Base-by-base conservation (phyloP, 768 basidiomycete species). In the Kwoniella mangroviensis region DNA sequence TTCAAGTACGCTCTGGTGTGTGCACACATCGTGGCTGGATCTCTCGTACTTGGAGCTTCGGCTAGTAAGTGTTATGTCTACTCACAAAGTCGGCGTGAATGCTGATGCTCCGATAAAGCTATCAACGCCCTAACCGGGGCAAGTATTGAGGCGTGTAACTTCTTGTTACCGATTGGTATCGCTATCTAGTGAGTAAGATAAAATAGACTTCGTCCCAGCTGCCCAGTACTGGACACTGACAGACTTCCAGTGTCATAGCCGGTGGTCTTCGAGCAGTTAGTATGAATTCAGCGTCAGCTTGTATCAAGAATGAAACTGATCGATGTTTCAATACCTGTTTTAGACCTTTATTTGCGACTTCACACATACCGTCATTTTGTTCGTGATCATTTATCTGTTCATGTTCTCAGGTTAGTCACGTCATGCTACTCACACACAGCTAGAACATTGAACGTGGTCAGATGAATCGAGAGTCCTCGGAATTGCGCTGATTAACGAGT, bases 1-100 rank as follows among this genome's bases (percentile, higher is more conserved):
- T n/a, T 41, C 21, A n/a, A 67, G 70, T 88, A 87, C 71, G 87
- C 79, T 0, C 85, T 88, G 67, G 76, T 88, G 2, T 87, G 86
- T 69, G 86, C 85, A 45, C 82, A 88, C 62, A 82, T 89, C 41
- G 86, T 87, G 13, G 86, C 86, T 69, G 86, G 87, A 15, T 86
- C 85, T 12, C 73, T 88, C 5, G 82, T 89, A 2, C 84, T 87
- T 7, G 86, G 86, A 64, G 86, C 86, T 5, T 84, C 85, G 15
- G 86, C 86, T 0, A 85, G 61, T 69, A 42, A 60, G 59, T 68
- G 12, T 10, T n/a, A 15, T 22, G 22, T 21, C 34, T 34, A 7
- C 34, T 34, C 34, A 34, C 34, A 34, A 34, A 34, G 34, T 34
- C 34, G 6, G 34, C 61, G n/a, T 6, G 15, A 49, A 13, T 12